These are phyloP conservation scores for Mikania micrantha DNA, from an alignment of 129 eudicot species.

Conservation along the genomic window DNA sequence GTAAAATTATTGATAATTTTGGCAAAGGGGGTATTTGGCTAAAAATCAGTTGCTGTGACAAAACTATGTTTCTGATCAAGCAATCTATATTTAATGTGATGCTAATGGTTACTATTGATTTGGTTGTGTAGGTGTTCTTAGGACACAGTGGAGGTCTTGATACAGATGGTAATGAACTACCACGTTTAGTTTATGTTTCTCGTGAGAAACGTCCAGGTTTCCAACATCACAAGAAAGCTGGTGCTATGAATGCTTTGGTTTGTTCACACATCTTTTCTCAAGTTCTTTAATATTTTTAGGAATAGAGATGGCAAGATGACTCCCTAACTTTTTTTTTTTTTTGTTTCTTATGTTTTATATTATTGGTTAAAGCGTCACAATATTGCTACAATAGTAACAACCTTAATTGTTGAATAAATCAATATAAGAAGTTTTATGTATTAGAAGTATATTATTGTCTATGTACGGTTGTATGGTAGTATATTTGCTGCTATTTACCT, in stretches of 20 bases:
- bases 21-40: background rate
- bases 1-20: background rate
- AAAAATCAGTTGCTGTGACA: background rate
- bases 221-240: slow-evolving; percentile 65
- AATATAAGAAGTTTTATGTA: background rate
- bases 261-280: background rate
- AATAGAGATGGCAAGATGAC: background rate
- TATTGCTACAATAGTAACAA: no score
- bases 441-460: no score
- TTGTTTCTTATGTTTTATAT: background rate
- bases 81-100: background rate
- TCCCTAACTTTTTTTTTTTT: background rate
- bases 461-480: no score
- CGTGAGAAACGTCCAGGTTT: slow-evolving; percentile 72
- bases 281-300: background rate
- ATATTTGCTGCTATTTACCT: no score
- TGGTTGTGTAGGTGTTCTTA: slow-evolving; percentile 43
- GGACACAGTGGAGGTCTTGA: slow-evolving; percentile 59
- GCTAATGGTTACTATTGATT: background rate
- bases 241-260: slow-evolving; percentile 71
- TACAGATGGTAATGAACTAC: slow-evolving; percentile 52
- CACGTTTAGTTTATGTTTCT: slow-evolving; percentile 57
- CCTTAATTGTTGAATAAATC: no score
- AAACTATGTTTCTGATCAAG: background rate
- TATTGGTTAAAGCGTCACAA: background rate